Evolutionary conservation across 1,284 basidiomycete species (phyloP).

Genomic region (Cerrena zonata): DNA sequence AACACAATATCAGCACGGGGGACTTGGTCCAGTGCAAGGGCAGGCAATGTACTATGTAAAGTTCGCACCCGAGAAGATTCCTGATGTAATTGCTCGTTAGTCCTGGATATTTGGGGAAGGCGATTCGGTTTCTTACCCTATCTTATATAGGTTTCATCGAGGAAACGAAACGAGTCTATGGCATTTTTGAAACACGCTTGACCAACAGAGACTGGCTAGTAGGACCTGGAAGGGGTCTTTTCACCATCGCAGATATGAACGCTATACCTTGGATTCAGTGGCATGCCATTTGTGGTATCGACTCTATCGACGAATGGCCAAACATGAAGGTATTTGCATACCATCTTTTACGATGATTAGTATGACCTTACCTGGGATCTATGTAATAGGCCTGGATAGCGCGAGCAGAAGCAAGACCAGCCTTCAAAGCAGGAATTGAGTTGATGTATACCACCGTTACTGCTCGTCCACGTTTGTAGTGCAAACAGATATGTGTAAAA

Average conservation of each 20-base stretch:
- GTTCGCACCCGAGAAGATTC: slow-evolving; percentile 57
- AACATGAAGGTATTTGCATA: slow-evolving; percentile 24
- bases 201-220: slow-evolving; percentile 62
- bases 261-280: slow-evolving; percentile 49
- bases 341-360: not conserved
- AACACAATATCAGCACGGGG: slow-evolving; percentile 45
- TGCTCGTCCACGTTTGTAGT: no score
- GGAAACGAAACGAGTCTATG: slow-evolving; percentile 74
- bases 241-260: slow-evolving; percentile 64
- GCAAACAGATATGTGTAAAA: no score
- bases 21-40: slow-evolving; percentile 73
- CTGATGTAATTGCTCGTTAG: slow-evolving; percentile 58
- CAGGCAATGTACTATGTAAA: slow-evolving; percentile 60
- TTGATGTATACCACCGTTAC: no score
- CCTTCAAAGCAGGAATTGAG: slow-evolving; percentile 1
- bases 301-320: slow-evolving; percentile 38
- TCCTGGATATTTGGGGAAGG: slow-evolving; percentile 5
- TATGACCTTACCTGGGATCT: not conserved
- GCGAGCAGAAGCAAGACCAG: slow-evolving; percentile 4
- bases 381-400: slow-evolving; percentile 8
- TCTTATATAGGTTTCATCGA: slow-evolving; percentile 53
- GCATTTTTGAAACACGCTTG: slow-evolving; percentile 70
- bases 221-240: slow-evolving; percentile 60
- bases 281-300: slow-evolving; percentile 41
- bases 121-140: not conserved